phyloP scores from a whole-genome alignment of 164 flowering plant species.

The grape (Vitis vinifera) region ASM3070453v1 NC_081808.1:8756501-8757000 shows the following conservation, averaged over 20 bases:
- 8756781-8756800: background rate
- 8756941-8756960: no score
- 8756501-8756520: no score
- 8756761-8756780: no score
- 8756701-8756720: constrained; percentile 48
- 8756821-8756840: background rate
- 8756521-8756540: constrained; percentile 27
- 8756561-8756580: constrained; percentile 41
- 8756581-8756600: constrained; percentile 27
- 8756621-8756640: constrained; percentile 26
- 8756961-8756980: no score
- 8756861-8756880: background rate
- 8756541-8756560: constrained; percentile 36
- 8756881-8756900: no score
- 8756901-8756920: no score
- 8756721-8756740: constrained; percentile 36
- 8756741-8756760: constrained; percentile 14
- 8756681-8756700: constrained; percentile 25
- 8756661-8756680: background rate
- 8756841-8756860: constrained; percentile 1
- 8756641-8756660: constrained; percentile 11
- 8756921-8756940: no score
- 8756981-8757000: no score
- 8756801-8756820: constrained; percentile 3
- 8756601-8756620: constrained; percentile 27